Base-by-base conservation (phyloP, 2,329 filamentous ascomycete species). In the Rutstroemia sydowiana region DNA sequence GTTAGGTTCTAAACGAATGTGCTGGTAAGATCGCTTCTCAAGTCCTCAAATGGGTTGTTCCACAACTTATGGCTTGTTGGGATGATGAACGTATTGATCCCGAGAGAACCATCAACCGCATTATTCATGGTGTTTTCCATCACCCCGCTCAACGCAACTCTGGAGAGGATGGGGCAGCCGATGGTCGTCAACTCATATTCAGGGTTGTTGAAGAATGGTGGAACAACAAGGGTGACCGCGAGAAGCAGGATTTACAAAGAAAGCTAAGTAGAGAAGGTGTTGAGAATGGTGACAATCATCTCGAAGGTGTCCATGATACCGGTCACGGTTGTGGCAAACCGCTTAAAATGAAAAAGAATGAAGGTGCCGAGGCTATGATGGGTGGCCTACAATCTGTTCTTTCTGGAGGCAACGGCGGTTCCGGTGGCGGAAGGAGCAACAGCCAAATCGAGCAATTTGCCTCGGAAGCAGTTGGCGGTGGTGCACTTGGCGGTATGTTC, bases 51-150 rank as follows among this genome's bases (percentile, higher is more conserved):
- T 96, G 90, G 88, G 85, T 85, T 20, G 88, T 95, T 13, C 92
- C 92, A 8, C 89, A 95, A 68, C 73, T 96, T 55, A 93, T 96
- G 73, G 74, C 87, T 32, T 87, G 85, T 62, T 95, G 91, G 82
- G 91, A 96, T 63, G 78, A 95, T 59, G 82, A 92, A 37, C 65
- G 71, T 51, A 73, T 77, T 52, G 87, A 95, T 61, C 71, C 88
- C 37, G 75, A 87, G 56, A 77, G 81, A 52, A 82, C 84, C 2
- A 74, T 93, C 59, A 79, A 84, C 65, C 82, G 85, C 56, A 91
- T 96, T 68, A 82, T 95, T 63, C 71, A 80, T 45, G 90, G 88
- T 55, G 84, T 95, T 32, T 81, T 96, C 68, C 88, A 95, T 64
- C 91, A 96, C 69, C 92, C 91, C 2, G 88, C 89, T 44, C 83